A percentile compares a stretch with the other conserved stretches of the same genome.
Conservation (phyloP, 23 red algal genomes). For the Rhodosorus marinus region DNA sequence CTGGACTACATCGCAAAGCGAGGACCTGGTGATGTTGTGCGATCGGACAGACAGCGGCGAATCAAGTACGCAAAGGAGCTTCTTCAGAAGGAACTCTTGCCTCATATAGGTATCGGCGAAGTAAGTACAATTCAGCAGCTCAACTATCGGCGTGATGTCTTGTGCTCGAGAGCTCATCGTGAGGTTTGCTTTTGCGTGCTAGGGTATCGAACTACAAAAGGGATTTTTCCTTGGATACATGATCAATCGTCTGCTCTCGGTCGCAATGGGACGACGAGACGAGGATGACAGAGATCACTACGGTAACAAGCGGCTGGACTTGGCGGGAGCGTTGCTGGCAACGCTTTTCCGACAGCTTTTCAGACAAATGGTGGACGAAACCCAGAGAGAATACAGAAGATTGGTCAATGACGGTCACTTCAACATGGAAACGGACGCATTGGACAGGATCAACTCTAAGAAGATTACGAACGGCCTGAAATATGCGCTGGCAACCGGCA, state of each 20-base stretch:
- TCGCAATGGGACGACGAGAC: conserved; percentile 52
- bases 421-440: conserved; percentile 24
- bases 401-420: conserved; percentile 39
- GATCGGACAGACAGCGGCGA: conserved; percentile 20
- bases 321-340: conserved; percentile 74
- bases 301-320: conserved; percentile 86
- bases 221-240: conserved; percentile 94
- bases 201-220: conserved; percentile 57
- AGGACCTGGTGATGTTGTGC: conserved; percentile 25
- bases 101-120: conserved; percentile 80
- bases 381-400: conserved; percentile 16
- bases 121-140: no score
- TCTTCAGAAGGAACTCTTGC: conserved; percentile 83
- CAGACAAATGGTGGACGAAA: conserved; percentile 56
- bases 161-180: no score
- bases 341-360: conserved; percentile 82
- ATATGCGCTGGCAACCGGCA: conserved; percentile 85
- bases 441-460: conserved; percentile 67
- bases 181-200: no score
- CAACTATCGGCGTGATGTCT: no score
- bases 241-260: conserved; percentile 69
- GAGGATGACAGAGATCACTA: conserved; percentile 95
- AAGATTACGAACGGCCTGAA: conserved; percentile 92
- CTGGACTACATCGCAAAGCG: conserved; percentile 93
- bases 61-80: conserved; percentile 87